phyloP scores from a whole-genome alignment of 805 yeast genomes.

The Hanseniaspora mollemarum region DNA sequence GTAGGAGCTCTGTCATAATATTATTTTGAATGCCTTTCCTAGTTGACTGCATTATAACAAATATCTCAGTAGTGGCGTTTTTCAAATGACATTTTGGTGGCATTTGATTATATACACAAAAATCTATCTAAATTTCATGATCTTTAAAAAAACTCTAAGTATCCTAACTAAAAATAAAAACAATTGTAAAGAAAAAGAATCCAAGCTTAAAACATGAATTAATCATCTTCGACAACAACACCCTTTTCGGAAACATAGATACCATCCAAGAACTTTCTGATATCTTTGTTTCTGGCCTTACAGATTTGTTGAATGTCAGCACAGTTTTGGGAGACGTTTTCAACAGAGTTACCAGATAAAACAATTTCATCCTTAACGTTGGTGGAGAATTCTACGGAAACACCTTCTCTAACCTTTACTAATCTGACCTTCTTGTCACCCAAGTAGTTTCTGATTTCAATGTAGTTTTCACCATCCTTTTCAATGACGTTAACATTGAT shows the following conservation, averaged over 20 bases:
- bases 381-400: slow-evolving; percentile 66
- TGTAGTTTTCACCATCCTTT: slow-evolving; percentile 57
- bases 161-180: slow-evolving; percentile 12
- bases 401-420: slow-evolving; percentile 82
- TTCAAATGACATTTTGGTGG: background rate
- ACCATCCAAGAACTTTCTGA: slow-evolving; percentile 99
- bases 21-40: background rate
- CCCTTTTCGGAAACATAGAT: slow-evolving; percentile 97
- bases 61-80: slow-evolving; percentile 3
- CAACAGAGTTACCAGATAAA: slow-evolving; percentile 89
- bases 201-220: too few relatives aligned
- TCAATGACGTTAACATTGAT: slow-evolving; percentile 90
- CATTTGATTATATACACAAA: slow-evolving; percentile 14
- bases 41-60: slow-evolving; percentile 10
- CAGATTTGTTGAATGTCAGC: slow-evolving; percentile 97
- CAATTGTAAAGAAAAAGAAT: too few relatives aligned
- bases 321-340: slow-evolving; percentile 94
- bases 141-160: slow-evolving; percentile 6
- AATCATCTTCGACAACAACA: slow-evolving; percentile 69
- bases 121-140: slow-evolving; percentile 6
- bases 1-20: slow-evolving; percentile 10
- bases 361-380: slow-evolving; percentile 89
- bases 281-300: slow-evolving; percentile 99
- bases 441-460: slow-evolving; percentile 98
- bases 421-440: slow-evolving; percentile 97